These are phyloP conservation scores for Spencermartinsiella ligniputridi DNA, from an alignment of 1,139 yeast genomes.

Conservation along the genomic window DNA sequence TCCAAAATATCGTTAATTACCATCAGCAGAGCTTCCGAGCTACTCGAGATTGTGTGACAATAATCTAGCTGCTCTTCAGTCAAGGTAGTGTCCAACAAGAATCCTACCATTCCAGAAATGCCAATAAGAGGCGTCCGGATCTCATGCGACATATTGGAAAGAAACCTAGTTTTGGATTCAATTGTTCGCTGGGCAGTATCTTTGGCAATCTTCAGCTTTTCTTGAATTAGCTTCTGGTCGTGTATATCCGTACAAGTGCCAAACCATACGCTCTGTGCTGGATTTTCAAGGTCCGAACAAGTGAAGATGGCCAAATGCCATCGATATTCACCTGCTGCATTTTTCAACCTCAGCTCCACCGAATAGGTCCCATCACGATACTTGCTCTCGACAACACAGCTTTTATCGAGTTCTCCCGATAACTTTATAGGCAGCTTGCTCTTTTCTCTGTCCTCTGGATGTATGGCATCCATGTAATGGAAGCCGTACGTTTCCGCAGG, in stretches of 20 bases:
- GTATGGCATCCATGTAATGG: constrained; percentile 28
- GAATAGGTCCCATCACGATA: constrained; percentile 19
- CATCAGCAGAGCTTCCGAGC: constrained; percentile 70
- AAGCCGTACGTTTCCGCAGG: constrained; percentile 30
- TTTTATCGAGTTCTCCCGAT: constrained; percentile 10
- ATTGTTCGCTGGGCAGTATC: constrained; percentile 88
- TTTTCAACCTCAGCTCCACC: constrained; percentile 27
- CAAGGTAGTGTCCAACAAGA: constrained; percentile 74
- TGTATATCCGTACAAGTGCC: constrained; percentile 36
- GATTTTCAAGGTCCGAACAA: constrained; percentile 20
- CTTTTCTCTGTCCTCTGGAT: constrained; percentile 31
- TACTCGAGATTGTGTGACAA: constrained; percentile 73
- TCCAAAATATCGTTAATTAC: constrained; percentile 79
- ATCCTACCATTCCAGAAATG: constrained; percentile 92
- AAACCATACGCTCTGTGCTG: constrained; percentile 28
- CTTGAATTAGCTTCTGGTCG: constrained; percentile 42
- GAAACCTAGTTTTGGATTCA: constrained; percentile 85
- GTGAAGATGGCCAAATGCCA: constrained; percentile 33
- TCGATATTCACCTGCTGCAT: constrained; percentile 27
- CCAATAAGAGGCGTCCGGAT: constrained; percentile 90
- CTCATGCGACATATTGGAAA: constrained; percentile 90
- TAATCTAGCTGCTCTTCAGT: constrained; percentile 79
- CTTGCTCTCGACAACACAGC: constrained; percentile 17
- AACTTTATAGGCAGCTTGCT: constrained; percentile 24
- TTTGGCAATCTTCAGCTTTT: constrained; percentile 73